Base-by-base conservation (phyloP, 2,329 filamentous ascomycete species). In the Colletotrichum cereale region DNA sequence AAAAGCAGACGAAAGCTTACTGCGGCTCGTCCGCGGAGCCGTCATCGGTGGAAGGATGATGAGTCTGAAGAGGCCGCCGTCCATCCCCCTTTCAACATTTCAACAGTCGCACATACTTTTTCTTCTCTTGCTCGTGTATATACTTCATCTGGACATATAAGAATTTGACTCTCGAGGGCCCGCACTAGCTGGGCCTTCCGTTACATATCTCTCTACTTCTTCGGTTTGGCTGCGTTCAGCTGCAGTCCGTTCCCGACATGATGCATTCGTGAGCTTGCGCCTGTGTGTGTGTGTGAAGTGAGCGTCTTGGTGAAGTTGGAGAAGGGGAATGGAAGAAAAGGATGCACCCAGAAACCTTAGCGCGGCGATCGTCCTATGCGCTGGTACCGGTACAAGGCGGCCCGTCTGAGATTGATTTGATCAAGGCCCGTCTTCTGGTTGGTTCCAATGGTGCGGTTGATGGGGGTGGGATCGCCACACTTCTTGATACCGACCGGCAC, bases 321-420 rank as follows among this genome's bases (percentile, higher is more conserved):
- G 21, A 11, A 44, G 21, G 7, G 18, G 42, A 11, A 11, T 8
- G 42, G 12, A 44, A 10, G 8, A 44, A 12, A 6, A 18, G 3
- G 42, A 44, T 11, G 42, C 42, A 44, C 18, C 42, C 42, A n/a
- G n/a, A n/a, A 10, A 18, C 7, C 42, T 73, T 18, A 76, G 34
- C 0, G 75, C 75, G 0, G 74, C 24, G 62, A 5, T 72, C 75
- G 75, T 73, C 6, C 69, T 71, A 71, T 74, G 53, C 2, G 2
- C 14, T 2, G 16, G 2, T 7, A 18, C 52, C 50, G 11, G 34
- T 31, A 21, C n/a, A 38, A 5, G 34, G 34, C 34, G 29, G 29
- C 29, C 29, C 38, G 52, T 21, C 36, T 8, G 34, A 5, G 5
- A 29, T 50, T n/a, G 34, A 55, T 36, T 36, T 3, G 53, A 14